These are phyloP conservation scores for Articulospora tetracladia DNA, from an alignment of 495 filamentous ascomycete species.

Conservation along the genomic window DNA sequence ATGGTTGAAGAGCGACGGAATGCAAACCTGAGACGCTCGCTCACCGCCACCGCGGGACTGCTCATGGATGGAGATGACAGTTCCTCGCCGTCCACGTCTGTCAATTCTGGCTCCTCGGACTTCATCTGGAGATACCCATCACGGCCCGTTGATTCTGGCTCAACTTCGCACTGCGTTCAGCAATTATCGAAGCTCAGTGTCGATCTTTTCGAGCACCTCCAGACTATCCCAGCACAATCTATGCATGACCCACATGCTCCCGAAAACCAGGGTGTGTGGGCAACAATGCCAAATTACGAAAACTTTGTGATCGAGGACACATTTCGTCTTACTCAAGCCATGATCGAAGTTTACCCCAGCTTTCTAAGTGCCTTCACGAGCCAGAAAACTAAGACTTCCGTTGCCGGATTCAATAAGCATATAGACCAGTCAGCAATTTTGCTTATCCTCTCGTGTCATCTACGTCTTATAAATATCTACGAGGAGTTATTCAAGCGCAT, in stretches of 20 bases:
- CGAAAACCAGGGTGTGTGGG: background rate
- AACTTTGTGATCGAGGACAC: constrained; percentile 11
- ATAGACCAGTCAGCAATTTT: constrained; percentile 30
- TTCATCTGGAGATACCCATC: background rate
- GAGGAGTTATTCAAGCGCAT: constrained; percentile 29
- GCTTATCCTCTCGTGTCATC: constrained; percentile 30
- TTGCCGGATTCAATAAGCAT: background rate
- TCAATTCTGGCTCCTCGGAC: background rate
- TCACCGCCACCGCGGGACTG: background rate
- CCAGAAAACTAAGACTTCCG: background rate
- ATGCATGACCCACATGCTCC: constrained; percentile 5
- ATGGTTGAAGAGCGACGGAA: background rate
- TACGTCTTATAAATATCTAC: constrained; percentile 24
- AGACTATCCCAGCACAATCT: constrained; percentile 10
- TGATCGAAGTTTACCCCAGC: constrained; percentile 30
- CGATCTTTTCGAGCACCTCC: constrained; percentile 12
- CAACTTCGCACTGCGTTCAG: background rate
- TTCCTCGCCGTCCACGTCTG: background rate
- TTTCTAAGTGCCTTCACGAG: constrained; percentile 2
- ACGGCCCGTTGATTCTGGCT: background rate
- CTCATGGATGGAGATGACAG: background rate
- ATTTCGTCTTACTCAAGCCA: constrained; percentile 27
- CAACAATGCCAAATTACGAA: background rate
- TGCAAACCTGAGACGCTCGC: background rate
- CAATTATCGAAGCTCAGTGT: constrained; percentile 15